phyloP scores from a whole-genome alignment of 108 stramenopile genomes.

The Cyclostephanos tholiformis region DNA sequence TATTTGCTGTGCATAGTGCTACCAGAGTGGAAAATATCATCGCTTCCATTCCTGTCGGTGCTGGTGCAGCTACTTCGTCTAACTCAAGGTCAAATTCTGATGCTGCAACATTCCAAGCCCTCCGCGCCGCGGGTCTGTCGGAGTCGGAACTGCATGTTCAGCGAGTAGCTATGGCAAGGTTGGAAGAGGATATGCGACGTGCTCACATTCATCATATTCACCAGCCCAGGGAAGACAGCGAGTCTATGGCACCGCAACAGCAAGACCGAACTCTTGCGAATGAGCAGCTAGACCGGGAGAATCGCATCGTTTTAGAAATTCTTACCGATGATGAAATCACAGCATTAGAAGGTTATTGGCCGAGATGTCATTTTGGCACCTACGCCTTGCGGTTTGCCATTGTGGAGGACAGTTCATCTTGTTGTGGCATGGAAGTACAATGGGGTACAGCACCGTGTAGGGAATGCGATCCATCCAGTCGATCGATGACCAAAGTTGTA shows the following conservation, averaged over 20 bases:
- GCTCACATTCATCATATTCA: slow-evolving; percentile 10
- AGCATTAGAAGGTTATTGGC: slow-evolving; percentile 71
- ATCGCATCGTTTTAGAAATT: slow-evolving; percentile 79
- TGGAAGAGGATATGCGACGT: slow-evolving; percentile 54
- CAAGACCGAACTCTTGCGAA: slow-evolving; percentile 39
- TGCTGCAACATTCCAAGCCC: slow-evolving; percentile 53
- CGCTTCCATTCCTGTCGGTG: slow-evolving; percentile 42
- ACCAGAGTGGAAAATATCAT: slow-evolving; percentile 3
- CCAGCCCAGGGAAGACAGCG: slow-evolving; percentile 1
- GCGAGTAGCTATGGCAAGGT: slow-evolving; percentile 60
- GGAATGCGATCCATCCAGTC: slow-evolving; percentile 71
- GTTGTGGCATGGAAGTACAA: slow-evolving; percentile 31
- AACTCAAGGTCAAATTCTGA: slow-evolving; percentile 25
- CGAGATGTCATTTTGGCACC: slow-evolving; percentile 34
- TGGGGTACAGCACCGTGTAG: slow-evolving; percentile 72
- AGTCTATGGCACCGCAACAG: not conserved
- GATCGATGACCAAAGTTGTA: slow-evolving; percentile 27
- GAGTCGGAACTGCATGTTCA: slow-evolving; percentile 61
- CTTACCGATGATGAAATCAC: slow-evolving; percentile 73
- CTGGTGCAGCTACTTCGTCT: slow-evolving; percentile 18
- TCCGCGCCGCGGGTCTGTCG: slow-evolving; percentile 67
- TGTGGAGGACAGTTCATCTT: slow-evolving; percentile 17
- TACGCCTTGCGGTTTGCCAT: slow-evolving; percentile 59
- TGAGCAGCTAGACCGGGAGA: slow-evolving; percentile 79
- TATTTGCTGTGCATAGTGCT: slow-evolving; percentile 36